These are phyloP conservation scores for Capronia coronata DNA, from an alignment of 2,329 filamentous ascomycete species.

Conservation along the genomic window DNA sequence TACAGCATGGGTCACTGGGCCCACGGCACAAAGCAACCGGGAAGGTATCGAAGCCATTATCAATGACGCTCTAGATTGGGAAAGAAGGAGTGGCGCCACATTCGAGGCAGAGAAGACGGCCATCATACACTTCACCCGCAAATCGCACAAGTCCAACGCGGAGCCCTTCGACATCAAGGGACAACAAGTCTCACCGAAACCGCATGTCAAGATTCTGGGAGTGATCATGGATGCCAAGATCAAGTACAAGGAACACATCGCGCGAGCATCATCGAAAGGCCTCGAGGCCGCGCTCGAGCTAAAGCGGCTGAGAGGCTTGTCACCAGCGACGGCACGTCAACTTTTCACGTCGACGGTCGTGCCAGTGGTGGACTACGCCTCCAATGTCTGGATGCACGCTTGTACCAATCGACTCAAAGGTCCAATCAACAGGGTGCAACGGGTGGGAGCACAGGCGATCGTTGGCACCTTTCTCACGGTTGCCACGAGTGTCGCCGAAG, in stretches of 20 bases:
- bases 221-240: not conserved
- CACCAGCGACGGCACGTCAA: not conserved
- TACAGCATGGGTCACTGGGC: conserved; percentile 18
- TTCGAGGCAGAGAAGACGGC: conserved; percentile 34
- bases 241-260: not conserved
- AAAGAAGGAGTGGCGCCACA: conserved; percentile 30
- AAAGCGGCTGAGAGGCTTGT: not conserved
- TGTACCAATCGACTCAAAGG: not conserved
- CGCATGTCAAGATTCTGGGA: not conserved
- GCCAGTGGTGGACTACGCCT: not conserved
- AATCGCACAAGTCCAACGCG: conserved; percentile 5
- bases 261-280: not conserved
- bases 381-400: not conserved
- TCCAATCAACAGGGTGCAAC: not conserved
- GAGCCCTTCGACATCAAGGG: not conserved
- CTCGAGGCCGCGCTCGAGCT: not conserved
- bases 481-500: not conserved
- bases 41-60: conserved; percentile 12
- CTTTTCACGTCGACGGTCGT: not conserved
- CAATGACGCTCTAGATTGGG: conserved; percentile 27
- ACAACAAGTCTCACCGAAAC: not conserved
- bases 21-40: conserved; percentile 3
- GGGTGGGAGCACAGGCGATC: not conserved
- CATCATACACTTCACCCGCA: conserved; percentile 34
- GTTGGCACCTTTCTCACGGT: not conserved